Evolutionary conservation across 139 green algal genomes (phyloP), one percentile per base, ranked within the genome.

Genomic region (Haematococcus sp.): DNA sequence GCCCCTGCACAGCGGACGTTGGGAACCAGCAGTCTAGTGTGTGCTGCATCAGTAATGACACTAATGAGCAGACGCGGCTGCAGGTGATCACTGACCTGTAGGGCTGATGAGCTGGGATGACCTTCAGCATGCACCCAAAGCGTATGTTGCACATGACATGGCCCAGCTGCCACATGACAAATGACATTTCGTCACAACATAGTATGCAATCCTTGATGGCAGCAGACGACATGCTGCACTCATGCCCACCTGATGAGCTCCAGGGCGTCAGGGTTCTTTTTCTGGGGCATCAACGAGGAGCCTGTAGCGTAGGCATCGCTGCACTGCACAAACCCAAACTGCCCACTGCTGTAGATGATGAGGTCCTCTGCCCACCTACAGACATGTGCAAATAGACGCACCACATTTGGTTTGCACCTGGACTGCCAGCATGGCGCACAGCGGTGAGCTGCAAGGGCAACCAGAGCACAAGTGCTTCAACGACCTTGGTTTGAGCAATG

Each of bases 221-320:
- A n/a, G n/a, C n/a, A n/a, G n/a, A n/a, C n/a, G n/a, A n/a, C n/a
- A n/a, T n/a, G n/a, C n/a, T n/a, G n/a, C n/a, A n/a, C n/a, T n/a
- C n/a, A n/a, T n/a, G n/a, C n/a, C n/a, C n/a, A 89, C 49, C 96
- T 86, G 76, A 99, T 91, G 17, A 99, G 89, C 88, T 99, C 96
- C 61, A 98, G 85, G 0, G 96, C 94, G 81, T 99, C 96, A 23
- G 96, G 96, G 87, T 99, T 99, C 90, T 99, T 99, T 89, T 99
- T 99, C 85, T 99, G 96, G 25, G 96, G 96, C 96, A 99, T 99
- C 55, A 99, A 85, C 79, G 78, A 92, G 44, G 83, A 94, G 27
- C 96, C 95, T 23, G 96, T 99, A 16, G 92, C 91, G 74, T 98
- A 98, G 5, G 94, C 94, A 65, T 98, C 94, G 51, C 73, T 89